Evolutionary conservation across 768 basidiomycete species (phyloP).

Genomic region (Gyrodon lividus): DNA sequence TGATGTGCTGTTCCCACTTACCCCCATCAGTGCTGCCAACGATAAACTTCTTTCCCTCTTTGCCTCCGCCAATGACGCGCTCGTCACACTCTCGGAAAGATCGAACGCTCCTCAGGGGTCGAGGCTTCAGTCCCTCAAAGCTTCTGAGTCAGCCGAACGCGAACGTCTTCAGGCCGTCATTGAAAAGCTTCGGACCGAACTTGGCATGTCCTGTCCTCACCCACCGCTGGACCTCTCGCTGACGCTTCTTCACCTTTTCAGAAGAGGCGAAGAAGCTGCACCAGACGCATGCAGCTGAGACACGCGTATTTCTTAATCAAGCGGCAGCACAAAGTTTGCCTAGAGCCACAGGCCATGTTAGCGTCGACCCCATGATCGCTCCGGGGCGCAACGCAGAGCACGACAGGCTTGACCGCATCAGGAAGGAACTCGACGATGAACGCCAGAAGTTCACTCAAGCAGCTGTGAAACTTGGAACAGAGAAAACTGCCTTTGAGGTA

Average conservation of each 20-base stretch:
- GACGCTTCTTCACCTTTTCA: slow-evolving; percentile 22
- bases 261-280: slow-evolving; percentile 50
- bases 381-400: slow-evolving; percentile 55
- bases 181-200: slow-evolving; percentile 49
- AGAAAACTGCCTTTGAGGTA: slow-evolving; percentile 69
- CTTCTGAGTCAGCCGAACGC: slow-evolving; percentile 41
- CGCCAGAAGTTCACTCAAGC: slow-evolving; percentile 63
- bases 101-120: slow-evolving; percentile 9
- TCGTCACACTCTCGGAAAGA: slow-evolving; percentile 27
- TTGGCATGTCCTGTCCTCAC: slow-evolving; percentile 44
- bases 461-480: slow-evolving; percentile 59
- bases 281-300: slow-evolving; percentile 40
- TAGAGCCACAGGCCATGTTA: slow-evolving; percentile 41
- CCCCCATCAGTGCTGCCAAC: slow-evolving; percentile 47
- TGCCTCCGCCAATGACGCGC: slow-evolving; percentile 37
- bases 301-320: slow-evolving; percentile 55
- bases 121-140: slow-evolving; percentile 15
- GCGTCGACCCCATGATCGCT: slow-evolving; percentile 52
- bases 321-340: slow-evolving; percentile 42
- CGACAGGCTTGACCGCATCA: slow-evolving; percentile 50
- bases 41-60: slow-evolving; percentile 49
- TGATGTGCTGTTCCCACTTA: slow-evolving; percentile 51
- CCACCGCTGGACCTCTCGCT: slow-evolving; percentile 6
- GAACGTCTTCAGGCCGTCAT: slow-evolving; percentile 52
- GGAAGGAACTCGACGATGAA: slow-evolving; percentile 62